Conservation (phyloP, 2,329 filamentous ascomycete species). For the Botrytis cinerea region DNA sequence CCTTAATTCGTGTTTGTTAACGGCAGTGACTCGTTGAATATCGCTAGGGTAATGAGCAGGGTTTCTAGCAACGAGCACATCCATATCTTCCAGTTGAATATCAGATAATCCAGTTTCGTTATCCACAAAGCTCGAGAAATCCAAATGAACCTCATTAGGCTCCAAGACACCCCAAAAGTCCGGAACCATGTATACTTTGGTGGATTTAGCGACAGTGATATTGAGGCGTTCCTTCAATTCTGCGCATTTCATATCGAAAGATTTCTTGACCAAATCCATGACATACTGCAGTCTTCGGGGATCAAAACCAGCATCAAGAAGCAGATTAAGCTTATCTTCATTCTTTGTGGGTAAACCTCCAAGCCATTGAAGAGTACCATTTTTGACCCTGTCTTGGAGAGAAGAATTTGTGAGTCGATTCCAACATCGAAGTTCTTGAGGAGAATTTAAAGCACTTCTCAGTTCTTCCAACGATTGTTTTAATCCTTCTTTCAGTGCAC, state of each 20-base stretch:
- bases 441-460: slow-evolving; percentile 52
- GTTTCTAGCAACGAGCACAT: slow-evolving; percentile 68
- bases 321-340: slow-evolving; percentile 54
- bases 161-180: slow-evolving; percentile 63
- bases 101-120: slow-evolving; percentile 55
- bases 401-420: slow-evolving; percentile 49
- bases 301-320: slow-evolving; percentile 64
- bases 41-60: slow-evolving; percentile 72
- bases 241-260: slow-evolving; percentile 33
- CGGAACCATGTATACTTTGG: slow-evolving; percentile 65
- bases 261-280: slow-evolving; percentile 46
- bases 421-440: slow-evolving; percentile 56
- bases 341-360: slow-evolving; percentile 32
- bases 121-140: slow-evolving; percentile 63
- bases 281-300: slow-evolving; percentile 52
- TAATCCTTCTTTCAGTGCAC: slow-evolving; percentile 53
- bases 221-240: slow-evolving; percentile 56
- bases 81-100: slow-evolving; percentile 55
- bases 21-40: slow-evolving; percentile 66
- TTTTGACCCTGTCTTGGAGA: slow-evolving; percentile 42
- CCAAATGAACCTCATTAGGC: slow-evolving; percentile 67
- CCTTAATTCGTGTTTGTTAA: slow-evolving; percentile 61
- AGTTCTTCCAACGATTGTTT: slow-evolving; percentile 54
- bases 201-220: slow-evolving; percentile 61
- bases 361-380: slow-evolving; percentile 31